Percentiles rank a stretch among this genome's conserved stretches.
These are phyloP conservation scores for Verticillium longisporum DNA, from an alignment of 2,329 filamentous ascomycete genomes.

Conservation along the genomic window DNA sequence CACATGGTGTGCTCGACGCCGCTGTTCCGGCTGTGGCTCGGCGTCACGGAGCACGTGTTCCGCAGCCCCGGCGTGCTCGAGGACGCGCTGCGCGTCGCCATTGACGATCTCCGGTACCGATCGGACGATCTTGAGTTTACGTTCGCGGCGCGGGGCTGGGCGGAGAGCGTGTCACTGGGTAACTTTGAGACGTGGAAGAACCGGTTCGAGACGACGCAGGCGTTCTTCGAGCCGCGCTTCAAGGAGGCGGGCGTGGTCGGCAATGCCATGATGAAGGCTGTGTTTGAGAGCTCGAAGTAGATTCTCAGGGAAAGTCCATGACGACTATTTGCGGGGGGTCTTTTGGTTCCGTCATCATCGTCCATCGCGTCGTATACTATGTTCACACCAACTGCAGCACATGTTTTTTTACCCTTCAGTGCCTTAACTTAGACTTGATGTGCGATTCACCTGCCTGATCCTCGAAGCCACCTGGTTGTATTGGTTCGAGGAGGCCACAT, in stretches of 20 bases:
- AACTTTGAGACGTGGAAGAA: slow-evolving; percentile 91
- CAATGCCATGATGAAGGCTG: slow-evolving; percentile 95
- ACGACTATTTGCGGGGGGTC: not conserved
- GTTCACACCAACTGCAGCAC: no score
- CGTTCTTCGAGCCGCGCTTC: slow-evolving; percentile 87
- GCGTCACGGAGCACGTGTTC: slow-evolving; percentile 95
- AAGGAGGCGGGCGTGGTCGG: slow-evolving; percentile 80
- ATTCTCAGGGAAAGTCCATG: slow-evolving; percentile 13
- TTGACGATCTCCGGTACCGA: slow-evolving; percentile 87
- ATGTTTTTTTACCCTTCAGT: no score
- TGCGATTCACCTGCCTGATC: no score
- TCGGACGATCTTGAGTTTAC: slow-evolving; percentile 96
- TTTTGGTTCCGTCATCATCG: no score
- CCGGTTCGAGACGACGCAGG: slow-evolving; percentile 83
- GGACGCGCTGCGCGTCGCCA: slow-evolving; percentile 76
- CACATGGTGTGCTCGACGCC: slow-evolving; percentile 99
- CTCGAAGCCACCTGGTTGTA: no score
- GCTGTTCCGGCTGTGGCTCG: slow-evolving; percentile 91
- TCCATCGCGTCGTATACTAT: no score
- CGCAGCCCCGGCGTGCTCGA: slow-evolving; percentile 74
- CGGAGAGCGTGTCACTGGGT: slow-evolving; percentile 82
- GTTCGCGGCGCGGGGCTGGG: slow-evolving; percentile 94
- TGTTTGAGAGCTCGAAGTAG: slow-evolving; percentile 67
- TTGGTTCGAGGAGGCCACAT: no score
- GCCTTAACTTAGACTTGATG: no score